These are phyloP conservation scores for Laguncularia racemosa DNA, from an alignment of 345 rosid genomes.

Conservation along the genomic window DNA sequence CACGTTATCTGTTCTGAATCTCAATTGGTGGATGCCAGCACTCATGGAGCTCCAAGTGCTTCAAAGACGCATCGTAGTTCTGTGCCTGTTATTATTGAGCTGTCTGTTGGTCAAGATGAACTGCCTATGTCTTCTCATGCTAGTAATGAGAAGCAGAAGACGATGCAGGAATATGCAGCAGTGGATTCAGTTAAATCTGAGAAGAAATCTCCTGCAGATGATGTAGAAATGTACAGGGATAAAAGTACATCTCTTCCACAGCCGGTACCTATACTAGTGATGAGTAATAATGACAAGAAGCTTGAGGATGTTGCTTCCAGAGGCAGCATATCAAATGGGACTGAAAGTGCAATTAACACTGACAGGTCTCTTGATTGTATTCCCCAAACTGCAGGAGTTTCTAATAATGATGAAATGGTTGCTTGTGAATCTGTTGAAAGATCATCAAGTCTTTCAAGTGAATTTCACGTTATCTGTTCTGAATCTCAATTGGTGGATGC, in stretches of 20 bases:
- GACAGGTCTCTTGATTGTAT: conserved; percentile 3
- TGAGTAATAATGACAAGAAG: conserved; percentile 10
- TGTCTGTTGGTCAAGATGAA: not conserved
- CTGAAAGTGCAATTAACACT: conserved; percentile 8
- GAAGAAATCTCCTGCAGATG: conserved; percentile 18
- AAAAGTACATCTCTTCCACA: conserved; percentile 18
- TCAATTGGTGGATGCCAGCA: conserved; percentile 9
- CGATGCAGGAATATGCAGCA: conserved; percentile 11
- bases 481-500: conserved; percentile 15
- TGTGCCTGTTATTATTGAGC: not conserved
- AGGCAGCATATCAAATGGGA: conserved; percentile 9
- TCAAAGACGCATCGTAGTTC: not conserved
- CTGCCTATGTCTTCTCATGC: conserved; percentile 12
- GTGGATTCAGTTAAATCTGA: conserved; percentile 8
- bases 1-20: conserved; percentile 10
- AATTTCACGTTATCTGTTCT: conserved; percentile 7
- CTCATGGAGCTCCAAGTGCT: not conserved
- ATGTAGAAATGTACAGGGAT: conserved; percentile 15
- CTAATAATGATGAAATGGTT: conserved; percentile 7
- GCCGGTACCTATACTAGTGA: conserved; percentile 6
- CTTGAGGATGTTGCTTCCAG: conserved; percentile 7
- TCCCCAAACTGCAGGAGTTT: conserved; percentile 11
- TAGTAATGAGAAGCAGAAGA: conserved; percentile 9
- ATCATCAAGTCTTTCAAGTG: not conserved
- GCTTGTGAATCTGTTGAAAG: conserved; percentile 8